Evolutionary conservation across 1,284 basidiomycete genomes (phyloP).

Genomic region (Pascua guehoae): DNA sequence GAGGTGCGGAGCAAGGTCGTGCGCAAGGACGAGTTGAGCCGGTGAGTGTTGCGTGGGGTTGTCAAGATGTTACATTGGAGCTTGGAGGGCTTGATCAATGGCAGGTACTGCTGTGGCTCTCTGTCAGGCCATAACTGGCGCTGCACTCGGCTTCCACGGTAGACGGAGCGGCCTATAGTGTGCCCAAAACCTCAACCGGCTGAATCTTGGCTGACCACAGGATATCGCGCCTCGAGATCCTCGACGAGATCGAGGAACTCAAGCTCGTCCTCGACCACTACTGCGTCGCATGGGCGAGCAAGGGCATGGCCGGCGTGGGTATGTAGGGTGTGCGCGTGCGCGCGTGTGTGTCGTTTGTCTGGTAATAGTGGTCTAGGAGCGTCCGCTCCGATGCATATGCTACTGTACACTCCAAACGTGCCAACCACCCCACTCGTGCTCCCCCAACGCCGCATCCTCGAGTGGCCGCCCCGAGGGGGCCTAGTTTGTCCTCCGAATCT

Average conservation of each 20-base stretch:
- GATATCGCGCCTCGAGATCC: constrained; percentile 70
- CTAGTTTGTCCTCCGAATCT: constrained; percentile 43
- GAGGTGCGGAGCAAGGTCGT: constrained; percentile 63
- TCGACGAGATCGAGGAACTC: constrained; percentile 89
- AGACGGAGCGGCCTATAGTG: not conserved
- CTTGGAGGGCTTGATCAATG: too few relatives aligned
- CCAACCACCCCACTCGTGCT: too few relatives aligned
- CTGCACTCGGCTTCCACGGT: too few relatives aligned
- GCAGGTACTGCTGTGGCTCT: too few relatives aligned
- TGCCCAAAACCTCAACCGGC: not conserved
- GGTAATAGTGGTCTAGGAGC: too few relatives aligned
- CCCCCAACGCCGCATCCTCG: too few relatives aligned
- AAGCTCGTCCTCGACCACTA: constrained; percentile 83
- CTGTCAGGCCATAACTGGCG: too few relatives aligned
- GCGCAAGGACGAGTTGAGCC: constrained; percentile 57
- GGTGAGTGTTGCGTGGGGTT: constrained; percentile 52
- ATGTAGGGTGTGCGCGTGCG: not conserved
- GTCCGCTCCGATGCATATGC: too few relatives aligned
- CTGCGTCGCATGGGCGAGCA: constrained; percentile 70
- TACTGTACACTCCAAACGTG: too few relatives aligned
- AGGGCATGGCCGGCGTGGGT: constrained; percentile 21
- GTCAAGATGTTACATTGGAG: too few relatives aligned
- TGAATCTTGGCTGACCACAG: constrained; percentile 48
- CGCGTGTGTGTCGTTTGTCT: too few relatives aligned
- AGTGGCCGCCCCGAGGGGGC: too few relatives aligned